Evolutionary conservation across 306 rosid genomes (phyloP), one percentile per base, ranked within the genome.

Genomic region (Leucaena leucocephala): DNA sequence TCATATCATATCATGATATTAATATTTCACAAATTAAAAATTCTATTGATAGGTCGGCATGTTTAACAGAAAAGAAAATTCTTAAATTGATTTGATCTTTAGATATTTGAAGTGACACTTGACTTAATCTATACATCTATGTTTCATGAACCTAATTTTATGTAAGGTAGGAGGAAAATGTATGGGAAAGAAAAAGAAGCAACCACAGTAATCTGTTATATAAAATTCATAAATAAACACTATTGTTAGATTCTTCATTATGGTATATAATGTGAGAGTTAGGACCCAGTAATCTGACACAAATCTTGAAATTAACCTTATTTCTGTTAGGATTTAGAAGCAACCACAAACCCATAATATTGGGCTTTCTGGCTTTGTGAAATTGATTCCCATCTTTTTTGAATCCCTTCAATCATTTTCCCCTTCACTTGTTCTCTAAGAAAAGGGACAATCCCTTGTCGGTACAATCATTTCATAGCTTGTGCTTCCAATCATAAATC

Each of bases 341-440:
- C 87, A 86, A 83, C 72, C 85, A 83, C 82, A 83, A 86, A 81
- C 85, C 89, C 85, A 86, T 85, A 83, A 83, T 83, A 86, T 86
- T 86, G 85, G 83, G 90, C 86, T 89, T 86, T 86, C 83, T 83
- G 68, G 71, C 81, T 83, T 74, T 82, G 68, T 44, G 65, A 83
- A 77, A 80, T 72, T 42, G 50, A n/a, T 39, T 44, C 75, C 85
- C 70, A 27, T 27, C 27, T 27, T 27, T 27, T 27, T 1, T 27
- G 1, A 27, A 27, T 27, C 27, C 27, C 27, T 80, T 55, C 86
- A 83, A 83, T 86, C 77, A 84, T 82, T 79, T 77, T 58, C 87
- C 27, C 87, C 82, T 68, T 84, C 86, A 82, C 88, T 81, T 86
- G 84, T 77, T 86, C 85, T 82, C 82, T 65, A 85, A 84, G 86